Base-by-base conservation (phyloP, 2,329 filamentous ascomycete genomes). In the Corynespora cassiicola region DNA sequence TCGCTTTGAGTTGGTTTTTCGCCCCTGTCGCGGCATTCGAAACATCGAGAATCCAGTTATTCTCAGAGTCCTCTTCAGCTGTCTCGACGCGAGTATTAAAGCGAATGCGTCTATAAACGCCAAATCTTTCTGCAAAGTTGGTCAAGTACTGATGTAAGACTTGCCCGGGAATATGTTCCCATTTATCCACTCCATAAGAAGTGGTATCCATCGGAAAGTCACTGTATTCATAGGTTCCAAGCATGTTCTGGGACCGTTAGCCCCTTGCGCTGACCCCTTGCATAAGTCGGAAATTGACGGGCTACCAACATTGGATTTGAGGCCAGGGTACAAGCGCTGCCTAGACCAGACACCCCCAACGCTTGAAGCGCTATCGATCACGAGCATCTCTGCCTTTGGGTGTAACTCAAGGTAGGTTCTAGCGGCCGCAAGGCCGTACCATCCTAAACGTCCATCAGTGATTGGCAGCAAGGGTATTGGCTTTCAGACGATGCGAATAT, bases 161-260 rank as follows among this genome's bases (percentile, higher is more conserved):
- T 1, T 66, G 42, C 0, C 79, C 82, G 0, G 81, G 75, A 34
- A 86, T 79, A 60, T 85, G 81, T 29, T 82, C 56, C 8, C 77
- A 77, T 1, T 59, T 46, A 25, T 73, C 68, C 31, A 76, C 70
- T 21, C 45, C 45, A 19, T 42, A 47, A 3, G 30, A 18, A 5
- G 16, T 11, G 14, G 29, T 24, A 8, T 45, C 26, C 37, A 54
- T 34, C 18, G 48, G 48, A 17, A 59, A 33, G 56, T 69, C 66
- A 11, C 55, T 52, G 24, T 62, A 68, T 42, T 70, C 67, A 19
- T 64, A 58, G 8, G 54, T 55, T 9, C 66, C 60, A 14, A 57
- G 49, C 25, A 69, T 53, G 26, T 68, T 71, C 50, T n/a, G n/a
- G n/a, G n/a, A n/a, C n/a, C n/a, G n/a, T n/a, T n/a, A n/a, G n/a